These are phyloP conservation scores for Mortierella claussenii DNA, from an alignment of 192 early-diverging fungal species.

Conservation along the genomic window DNA sequence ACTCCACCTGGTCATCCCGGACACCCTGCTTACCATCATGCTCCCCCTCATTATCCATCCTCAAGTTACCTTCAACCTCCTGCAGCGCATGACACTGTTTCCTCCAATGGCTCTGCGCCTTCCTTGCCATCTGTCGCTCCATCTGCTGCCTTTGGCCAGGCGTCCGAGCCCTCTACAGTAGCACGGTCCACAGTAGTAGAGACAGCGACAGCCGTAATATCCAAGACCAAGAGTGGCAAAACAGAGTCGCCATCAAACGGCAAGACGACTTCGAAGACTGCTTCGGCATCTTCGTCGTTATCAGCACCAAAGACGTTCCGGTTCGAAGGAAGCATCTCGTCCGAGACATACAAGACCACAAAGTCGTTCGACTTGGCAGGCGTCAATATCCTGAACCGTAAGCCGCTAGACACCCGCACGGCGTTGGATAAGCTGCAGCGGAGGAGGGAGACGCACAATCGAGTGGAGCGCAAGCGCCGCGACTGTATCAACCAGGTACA, in stretches of 20 bases:
- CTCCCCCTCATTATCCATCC: neutral
- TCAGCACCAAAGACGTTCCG: constrained; percentile 37
- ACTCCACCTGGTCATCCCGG: neutral
- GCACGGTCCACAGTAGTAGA: neutral
- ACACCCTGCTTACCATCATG: constrained; percentile 2
- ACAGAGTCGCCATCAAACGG: neutral
- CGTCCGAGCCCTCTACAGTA: neutral
- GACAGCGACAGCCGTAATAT: neutral
- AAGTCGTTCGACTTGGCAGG: constrained; percentile 51
- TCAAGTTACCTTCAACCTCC: constrained; percentile 11
- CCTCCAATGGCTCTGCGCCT: neutral
- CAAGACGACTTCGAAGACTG: neutral
- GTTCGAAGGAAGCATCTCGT: constrained; percentile 48
- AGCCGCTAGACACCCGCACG: constrained; percentile 52
- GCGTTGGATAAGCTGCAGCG: constrained; percentile 78
- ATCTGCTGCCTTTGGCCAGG: neutral
- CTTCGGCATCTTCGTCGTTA: neutral
- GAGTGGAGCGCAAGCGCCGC: constrained; percentile 77
- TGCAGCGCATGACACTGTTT: constrained; percentile 1
- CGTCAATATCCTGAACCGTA: constrained; percentile 48
- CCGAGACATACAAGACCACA: constrained; percentile 43
- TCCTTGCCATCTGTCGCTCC: neutral
- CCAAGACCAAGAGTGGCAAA: constrained; percentile 5
- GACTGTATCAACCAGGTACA: constrained; percentile 75
- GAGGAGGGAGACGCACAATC: constrained; percentile 80